A percentile compares a stretch with the other conserved stretches of the same genome.
Conservation (phyloP, 2,329 filamentous ascomycete species). For the Xylaria sp. region DNA sequence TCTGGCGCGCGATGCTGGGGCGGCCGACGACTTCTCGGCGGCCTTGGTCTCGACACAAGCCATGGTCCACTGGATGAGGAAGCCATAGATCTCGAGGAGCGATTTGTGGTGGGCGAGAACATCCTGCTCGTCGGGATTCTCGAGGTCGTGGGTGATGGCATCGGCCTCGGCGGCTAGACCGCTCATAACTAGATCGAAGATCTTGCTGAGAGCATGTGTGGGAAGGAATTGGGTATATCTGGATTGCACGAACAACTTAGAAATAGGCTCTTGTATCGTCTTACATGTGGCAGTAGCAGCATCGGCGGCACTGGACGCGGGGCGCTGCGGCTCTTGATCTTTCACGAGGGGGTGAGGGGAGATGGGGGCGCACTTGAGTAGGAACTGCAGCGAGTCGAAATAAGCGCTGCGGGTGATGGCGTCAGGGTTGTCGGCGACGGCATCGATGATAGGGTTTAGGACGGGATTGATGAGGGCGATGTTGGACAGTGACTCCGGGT, state of each 20-base stretch:
- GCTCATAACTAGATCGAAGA: conserved; percentile 89
- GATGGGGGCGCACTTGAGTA: conserved; percentile 88
- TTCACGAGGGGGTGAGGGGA: conserved; percentile 51
- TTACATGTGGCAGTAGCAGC: conserved; percentile 24
- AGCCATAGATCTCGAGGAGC: conserved; percentile 92
- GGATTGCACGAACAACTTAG: conserved; percentile 71
- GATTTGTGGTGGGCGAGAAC: conserved; percentile 87
- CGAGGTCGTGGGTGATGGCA: conserved; percentile 83
- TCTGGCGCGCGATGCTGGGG: conserved; percentile 75
- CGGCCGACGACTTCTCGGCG: conserved; percentile 83
- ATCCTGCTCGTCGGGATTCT: conserved; percentile 87
- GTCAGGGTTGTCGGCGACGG: conserved; percentile 90
- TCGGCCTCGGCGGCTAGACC: conserved; percentile 88
- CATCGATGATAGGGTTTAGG: conserved; percentile 91
- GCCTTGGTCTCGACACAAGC: conserved; percentile 94
- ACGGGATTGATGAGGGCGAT: conserved; percentile 80
- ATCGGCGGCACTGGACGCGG: conserved; percentile 30
- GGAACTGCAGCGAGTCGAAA: conserved; percentile 93
- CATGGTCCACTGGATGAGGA: conserved; percentile 93
- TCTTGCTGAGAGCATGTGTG: conserved; percentile 85
- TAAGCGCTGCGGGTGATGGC: conserved; percentile 79
- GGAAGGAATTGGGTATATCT: conserved; percentile 86
- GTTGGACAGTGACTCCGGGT: conserved; percentile 83
- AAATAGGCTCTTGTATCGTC: conserved; percentile 59
- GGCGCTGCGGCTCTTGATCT: conserved; percentile 15